Percentiles rank a stretch among this genome's conserved stretches.
phyloP scores from a whole-genome alignment of 73 alveolate genomes.

The Paramecium bursaria region DNA sequence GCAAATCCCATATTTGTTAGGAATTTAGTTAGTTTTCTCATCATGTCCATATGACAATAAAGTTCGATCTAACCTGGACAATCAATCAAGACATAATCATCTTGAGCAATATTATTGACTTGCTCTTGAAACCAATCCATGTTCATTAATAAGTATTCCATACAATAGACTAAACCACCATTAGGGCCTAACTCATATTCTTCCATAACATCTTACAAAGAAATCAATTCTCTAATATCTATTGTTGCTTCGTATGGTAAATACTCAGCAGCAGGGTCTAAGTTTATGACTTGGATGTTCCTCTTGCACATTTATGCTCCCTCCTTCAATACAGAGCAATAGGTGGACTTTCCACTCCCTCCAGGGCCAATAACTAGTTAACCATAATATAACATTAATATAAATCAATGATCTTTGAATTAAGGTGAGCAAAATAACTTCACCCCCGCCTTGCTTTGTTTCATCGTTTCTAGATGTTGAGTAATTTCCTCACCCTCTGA shows the following conservation, averaged over 20 bases:
- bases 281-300: conserved; percentile 87
- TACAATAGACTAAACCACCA: conserved; percentile 89
- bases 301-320: conserved; percentile 82
- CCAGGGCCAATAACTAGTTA: conserved; percentile 89
- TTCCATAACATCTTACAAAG: conserved; percentile 86
- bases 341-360: conserved; percentile 94
- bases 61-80: conserved; percentile 97
- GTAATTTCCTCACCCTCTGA: conserved; percentile 19
- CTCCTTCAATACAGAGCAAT: conserved; percentile 92
- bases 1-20: conserved; percentile 86
- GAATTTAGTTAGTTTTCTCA: conserved; percentile 85
- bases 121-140: conserved; percentile 86
- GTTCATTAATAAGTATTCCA: conserved; percentile 85
- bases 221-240: conserved; percentile 88
- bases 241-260: conserved; percentile 91
- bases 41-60: conserved; percentile 95
- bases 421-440: conserved; percentile 45
- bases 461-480: background rate
- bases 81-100: conserved; percentile 86
- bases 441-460: background rate
- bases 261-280: conserved; percentile 99
- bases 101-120: conserved; percentile 80
- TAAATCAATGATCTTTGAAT: conserved; percentile 48
- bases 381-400: conserved; percentile 67
- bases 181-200: conserved; percentile 88